phyloP scores from a whole-genome alignment of 495 filamentous ascomycete genomes.

The Wilcoxina mikolae region DNA sequence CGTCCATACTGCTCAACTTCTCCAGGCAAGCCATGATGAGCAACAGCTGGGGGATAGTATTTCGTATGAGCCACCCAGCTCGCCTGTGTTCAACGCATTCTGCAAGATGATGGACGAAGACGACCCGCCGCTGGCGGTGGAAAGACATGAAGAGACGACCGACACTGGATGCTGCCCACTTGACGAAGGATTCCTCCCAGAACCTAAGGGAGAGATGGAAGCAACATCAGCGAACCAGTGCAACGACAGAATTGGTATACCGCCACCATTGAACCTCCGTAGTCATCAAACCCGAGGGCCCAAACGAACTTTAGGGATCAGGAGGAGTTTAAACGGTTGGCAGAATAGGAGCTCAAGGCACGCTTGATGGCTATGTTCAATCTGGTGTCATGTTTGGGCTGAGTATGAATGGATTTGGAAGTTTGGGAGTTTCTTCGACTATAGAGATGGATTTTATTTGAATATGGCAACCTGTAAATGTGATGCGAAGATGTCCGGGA shows the following conservation, averaged over 20 bases:
- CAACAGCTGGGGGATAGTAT: background rate
- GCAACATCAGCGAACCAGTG: background rate
- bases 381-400: too few species aligned
- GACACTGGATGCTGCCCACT: too few species aligned
- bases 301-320: conserved; percentile 28
- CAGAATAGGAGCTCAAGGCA: too few species aligned
- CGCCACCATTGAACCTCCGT: conserved; percentile 8
- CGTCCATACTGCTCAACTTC: background rate
- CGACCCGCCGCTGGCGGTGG: background rate
- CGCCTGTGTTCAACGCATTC: conserved; percentile 16
- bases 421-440: too few species aligned
- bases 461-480: too few species aligned
- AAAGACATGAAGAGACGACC: too few species aligned
- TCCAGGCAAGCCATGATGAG: background rate
- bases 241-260: background rate
- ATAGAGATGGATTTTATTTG: too few species aligned
- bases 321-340: conserved; percentile 33
- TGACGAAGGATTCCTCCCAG: background rate
- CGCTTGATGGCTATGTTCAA: too few species aligned
- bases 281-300: conserved; percentile 4
- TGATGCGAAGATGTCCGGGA: too few species aligned
- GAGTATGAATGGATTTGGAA: too few species aligned
- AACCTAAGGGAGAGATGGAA: conserved; percentile 1
- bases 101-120: conserved; percentile 6
- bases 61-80: conserved; percentile 8